Percentiles rank a stretch among this genome's conserved stretches.
Evolutionary conservation across 2,329 filamentous ascomycete genomes (phyloP).

Genomic region (Mycosphaerelloides madeirae): DNA sequence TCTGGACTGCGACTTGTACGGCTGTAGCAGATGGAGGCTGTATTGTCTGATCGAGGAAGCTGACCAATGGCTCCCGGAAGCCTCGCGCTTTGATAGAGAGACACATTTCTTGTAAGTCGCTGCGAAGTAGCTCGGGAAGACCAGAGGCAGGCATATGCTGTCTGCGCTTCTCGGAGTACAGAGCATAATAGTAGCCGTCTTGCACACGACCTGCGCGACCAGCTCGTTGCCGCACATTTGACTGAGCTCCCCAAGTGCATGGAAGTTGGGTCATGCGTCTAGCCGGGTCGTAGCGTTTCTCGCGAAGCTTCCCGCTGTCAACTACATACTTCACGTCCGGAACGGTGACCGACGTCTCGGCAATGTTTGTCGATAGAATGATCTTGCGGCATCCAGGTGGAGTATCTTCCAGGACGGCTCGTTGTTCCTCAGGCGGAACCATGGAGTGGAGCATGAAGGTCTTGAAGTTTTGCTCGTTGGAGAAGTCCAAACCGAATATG

Average conservation of each 20-base stretch:
- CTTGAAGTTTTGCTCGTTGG: conserved; percentile 37
- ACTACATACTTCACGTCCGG: conserved; percentile 49
- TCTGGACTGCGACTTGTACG: conserved; percentile 37
- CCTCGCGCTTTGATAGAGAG: conserved; percentile 41
- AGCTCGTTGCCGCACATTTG: conserved; percentile 45
- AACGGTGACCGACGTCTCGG: conserved; percentile 50
- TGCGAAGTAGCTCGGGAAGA: conserved; percentile 40
- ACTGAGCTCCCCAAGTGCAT: conserved; percentile 45
- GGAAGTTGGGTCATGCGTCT: conserved; percentile 37
- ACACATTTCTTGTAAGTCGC: conserved; percentile 43
- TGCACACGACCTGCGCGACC: conserved; percentile 49
- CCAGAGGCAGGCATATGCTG: conserved; percentile 32
- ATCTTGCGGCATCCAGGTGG: conserved; percentile 44
- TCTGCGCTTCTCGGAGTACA: conserved; percentile 40
- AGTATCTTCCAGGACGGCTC: conserved; percentile 38
- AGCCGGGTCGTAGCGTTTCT: conserved; percentile 38
- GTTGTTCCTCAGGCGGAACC: conserved; percentile 40
- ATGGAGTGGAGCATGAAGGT: conserved; percentile 47
- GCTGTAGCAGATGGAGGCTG: conserved; percentile 40
- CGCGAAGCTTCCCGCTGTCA: conserved; percentile 44
- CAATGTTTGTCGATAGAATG: conserved; percentile 49
- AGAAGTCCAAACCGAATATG: conserved; percentile 39
- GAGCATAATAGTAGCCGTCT: conserved; percentile 47
- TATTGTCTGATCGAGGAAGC: conserved; percentile 42
- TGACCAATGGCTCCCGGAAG: conserved; percentile 36